Base-by-base conservation (phyloP, 768 basidiomycete species). In the Boletus rubropictus region DNA sequence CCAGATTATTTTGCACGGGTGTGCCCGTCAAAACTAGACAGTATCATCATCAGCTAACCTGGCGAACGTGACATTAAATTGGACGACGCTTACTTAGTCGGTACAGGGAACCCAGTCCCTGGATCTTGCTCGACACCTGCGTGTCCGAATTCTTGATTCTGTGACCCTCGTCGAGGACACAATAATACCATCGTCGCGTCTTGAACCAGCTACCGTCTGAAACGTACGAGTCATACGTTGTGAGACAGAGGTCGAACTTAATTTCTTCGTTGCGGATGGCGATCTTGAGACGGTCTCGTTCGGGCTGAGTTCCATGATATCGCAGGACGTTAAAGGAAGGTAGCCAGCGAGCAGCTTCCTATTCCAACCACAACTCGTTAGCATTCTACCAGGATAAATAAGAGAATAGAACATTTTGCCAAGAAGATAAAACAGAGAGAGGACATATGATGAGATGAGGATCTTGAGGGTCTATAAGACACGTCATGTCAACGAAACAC, bases 401-500 rank as follows among this genome's bases (percentile, higher is more conserved):
- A 24, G 27, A 39, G 3, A 8, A n/a, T 53, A 67, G 47, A 53
- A 78, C 79, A 40, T 70, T 60, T 59, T 77, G 67, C 81, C 81
- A 83, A 6, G 80, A 74, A 0, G 77, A 73, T 18, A 83, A 64
- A 29, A 83, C 81, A 7, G 83, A 84, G 3, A 88, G 72, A 0
- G 86, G 86, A 57, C 85, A 87, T 44, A 87, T 75, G 38, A 88
- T 76, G 22, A 88, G 74, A 63, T 86, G 84, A 9, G 85, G 82
- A 28, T 80, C 79, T 20, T 62, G 64, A n/a, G 48, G 53, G 8
- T 67, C 75, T 75, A 43, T 29, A 17, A 36, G 7, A 41, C 11
- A 20, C 20, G 3, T 29, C 38, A 40, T 17, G 20, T 38, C 17
- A 15, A 34, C n/a, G 1, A 35, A 41, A 39, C 17, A 33, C 15